Evolutionary conservation across 805 yeast species (phyloP), one percentile per base, ranked within the genome.

Genomic region (Wickerhamomyces alni): DNA sequence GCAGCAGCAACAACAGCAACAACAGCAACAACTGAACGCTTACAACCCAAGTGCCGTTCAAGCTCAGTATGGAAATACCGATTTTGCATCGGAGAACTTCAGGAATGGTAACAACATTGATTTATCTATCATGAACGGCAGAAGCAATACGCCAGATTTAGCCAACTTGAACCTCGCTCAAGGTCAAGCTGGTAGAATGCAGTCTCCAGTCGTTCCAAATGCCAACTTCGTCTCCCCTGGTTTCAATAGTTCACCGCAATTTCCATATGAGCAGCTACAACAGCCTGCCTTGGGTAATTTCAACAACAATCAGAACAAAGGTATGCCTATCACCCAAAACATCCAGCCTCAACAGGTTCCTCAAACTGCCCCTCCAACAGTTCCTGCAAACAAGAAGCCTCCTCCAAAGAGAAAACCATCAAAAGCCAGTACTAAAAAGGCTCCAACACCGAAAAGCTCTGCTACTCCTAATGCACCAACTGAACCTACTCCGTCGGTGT

Each of bases 1-100:
- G 33, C 61, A 53, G 31, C 63, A 52, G 34, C 60, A 53, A 37
- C 58, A 40, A 27, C 44, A 41, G 15, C 39, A 36, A 11, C 38
- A 37, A 32, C 39, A 41, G 31, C 44, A 39, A 21, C 43, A 39
- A 19, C 16, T 36, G 27, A 31, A 29, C 15, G 29, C 29, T 8
- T 38, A 28, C 24, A 41, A 34, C 11, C 30, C 21, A 21, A 33
- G 35, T 30, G 28, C 42, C 17, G 16, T 38, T 13, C 46, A 45
- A 28, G 39, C 42, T 17, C 27, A 33, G 8, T 28, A 29, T 24
- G 39, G 27, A 28, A 33, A 30, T 17, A 39, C 31, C 19, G 24
- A 11, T 19, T 13, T 30, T 8, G 34, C 16, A 17, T 19, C 4
- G 4, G 17, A 17, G 15, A 33, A 33, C 15, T 31, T 31, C 25